A percentile compares a stretch with the other conserved stretches of the same genome.
These are phyloP conservation scores for Puccinellia tenuiflora DNA, from an alignment of 176 grass and related monocot genomes.

Conservation along the genomic window DNA sequence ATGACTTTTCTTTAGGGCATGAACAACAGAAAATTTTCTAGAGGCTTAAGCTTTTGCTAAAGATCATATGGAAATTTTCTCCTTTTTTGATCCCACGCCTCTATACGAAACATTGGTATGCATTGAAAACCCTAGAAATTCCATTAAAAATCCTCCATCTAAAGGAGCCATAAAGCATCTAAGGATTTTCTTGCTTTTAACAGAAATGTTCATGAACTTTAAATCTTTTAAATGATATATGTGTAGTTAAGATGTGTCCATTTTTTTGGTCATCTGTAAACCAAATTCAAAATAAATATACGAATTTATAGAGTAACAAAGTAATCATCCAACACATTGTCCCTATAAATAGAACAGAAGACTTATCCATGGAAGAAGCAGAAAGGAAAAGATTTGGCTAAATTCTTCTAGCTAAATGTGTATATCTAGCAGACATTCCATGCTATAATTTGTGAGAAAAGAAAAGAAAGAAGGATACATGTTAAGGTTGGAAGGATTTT, in stretches of 20 bases:
- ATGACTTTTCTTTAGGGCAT: background rate
- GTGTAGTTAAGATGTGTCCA: background rate
- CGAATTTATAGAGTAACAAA: background rate
- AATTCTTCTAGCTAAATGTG: background rate
- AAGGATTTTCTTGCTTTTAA: background rate
- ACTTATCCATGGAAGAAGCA: background rate
- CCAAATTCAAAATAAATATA: background rate
- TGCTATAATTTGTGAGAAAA: background rate
- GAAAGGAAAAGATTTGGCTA: background rate
- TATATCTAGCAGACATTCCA: background rate
- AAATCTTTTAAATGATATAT: background rate
- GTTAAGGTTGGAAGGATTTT: slow-evolving; percentile 15
- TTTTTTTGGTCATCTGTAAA: background rate
- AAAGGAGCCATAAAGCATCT: background rate
- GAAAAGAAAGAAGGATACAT: slow-evolving; percentile 18
- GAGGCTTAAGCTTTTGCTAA: background rate
- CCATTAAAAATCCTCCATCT: background rate
- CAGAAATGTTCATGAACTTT: background rate
- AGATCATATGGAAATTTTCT: background rate
- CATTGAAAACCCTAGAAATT: background rate
- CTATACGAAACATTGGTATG: background rate
- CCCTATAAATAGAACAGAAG: background rate
- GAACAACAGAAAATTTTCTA: background rate
- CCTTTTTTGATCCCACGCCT: background rate
- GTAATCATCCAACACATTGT: background rate